Conservation (phyloP, 805 yeast species). For the Saccharomycopsis lassenensis region DNA sequence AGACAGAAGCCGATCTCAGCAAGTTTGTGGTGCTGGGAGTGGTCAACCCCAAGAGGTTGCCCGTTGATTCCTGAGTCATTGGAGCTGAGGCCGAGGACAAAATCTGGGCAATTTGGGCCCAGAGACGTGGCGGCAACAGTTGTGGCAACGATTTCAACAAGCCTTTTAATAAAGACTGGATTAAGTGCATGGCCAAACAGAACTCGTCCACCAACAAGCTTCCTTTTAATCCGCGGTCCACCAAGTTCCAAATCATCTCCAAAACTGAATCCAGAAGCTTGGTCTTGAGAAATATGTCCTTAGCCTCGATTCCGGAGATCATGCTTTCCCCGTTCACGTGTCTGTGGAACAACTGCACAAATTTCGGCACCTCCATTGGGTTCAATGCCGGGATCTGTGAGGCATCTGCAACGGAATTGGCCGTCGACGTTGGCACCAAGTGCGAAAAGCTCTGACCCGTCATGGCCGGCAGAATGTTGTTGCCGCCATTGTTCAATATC, state of each 20-base stretch:
- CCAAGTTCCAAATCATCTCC: conserved; percentile 83
- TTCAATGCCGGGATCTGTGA: conserved; percentile 27
- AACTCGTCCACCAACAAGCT: conserved; percentile 64
- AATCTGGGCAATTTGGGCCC: conserved; percentile 26
- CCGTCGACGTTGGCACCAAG: conserved; percentile 1
- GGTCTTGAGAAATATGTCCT: conserved; percentile 81
- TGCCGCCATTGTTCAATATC: conserved; percentile 14
- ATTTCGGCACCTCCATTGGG: conserved; percentile 48
- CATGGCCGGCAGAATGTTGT: conserved; percentile 12
- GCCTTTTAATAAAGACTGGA: conserved; percentile 69
- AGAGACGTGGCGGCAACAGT: conserved; percentile 31
- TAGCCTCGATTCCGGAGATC: conserved; percentile 70
- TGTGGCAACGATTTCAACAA: conserved; percentile 47
- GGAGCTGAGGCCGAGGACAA: conserved; percentile 14
- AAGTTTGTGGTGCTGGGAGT: too few species aligned
- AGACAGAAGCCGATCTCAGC: conserved; percentile 6
- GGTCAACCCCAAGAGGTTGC: conserved; percentile 11
- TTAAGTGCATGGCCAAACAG: conserved; percentile 88
- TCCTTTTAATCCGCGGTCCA: conserved; percentile 69
- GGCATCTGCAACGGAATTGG: too few species aligned
- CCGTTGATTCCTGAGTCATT: conserved; percentile 15
- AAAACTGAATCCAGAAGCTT: conserved; percentile 64
- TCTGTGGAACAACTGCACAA: conserved; percentile 62
- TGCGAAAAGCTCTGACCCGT: conserved; percentile 24
- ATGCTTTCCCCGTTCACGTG: conserved; percentile 39